Evolutionary conservation across 208 protist genomes (phyloP).

Genomic region (Trypanosoma platydactyli): DNA sequence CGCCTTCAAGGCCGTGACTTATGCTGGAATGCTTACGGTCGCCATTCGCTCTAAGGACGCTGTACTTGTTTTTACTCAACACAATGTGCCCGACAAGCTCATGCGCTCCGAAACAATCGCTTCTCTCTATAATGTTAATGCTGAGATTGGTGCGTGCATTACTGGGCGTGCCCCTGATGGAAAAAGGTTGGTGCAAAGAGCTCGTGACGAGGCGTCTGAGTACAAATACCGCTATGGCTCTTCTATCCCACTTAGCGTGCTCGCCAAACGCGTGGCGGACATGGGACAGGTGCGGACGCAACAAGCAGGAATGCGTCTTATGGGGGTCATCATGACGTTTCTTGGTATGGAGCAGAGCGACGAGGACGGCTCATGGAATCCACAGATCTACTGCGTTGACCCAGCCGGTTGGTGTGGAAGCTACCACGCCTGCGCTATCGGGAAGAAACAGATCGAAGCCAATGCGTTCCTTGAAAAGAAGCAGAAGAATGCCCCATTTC

Average conservation of each 20-base stretch:
- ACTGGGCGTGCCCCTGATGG: constrained; percentile 95
- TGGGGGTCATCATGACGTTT: constrained; percentile 93
- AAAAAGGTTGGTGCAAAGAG: constrained; percentile 90
- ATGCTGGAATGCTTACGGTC: constrained; percentile 95
- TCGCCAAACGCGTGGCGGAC: constrained; percentile 97
- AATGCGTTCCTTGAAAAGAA: constrained; percentile 97
- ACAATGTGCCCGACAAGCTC: constrained; percentile 98
- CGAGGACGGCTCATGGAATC: constrained; percentile 65
- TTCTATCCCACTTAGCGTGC: constrained; percentile 93
- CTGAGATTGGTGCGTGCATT: constrained; percentile 94
- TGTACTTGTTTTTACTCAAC: constrained; percentile 95
- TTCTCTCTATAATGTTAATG: constrained; percentile 94
- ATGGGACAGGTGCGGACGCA: constrained; percentile 98
- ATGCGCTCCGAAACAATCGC: constrained; percentile 95
- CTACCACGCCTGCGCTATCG: constrained; percentile 89
- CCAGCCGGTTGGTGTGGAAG: constrained; percentile 93
- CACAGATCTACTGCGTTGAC: constrained; percentile 95
- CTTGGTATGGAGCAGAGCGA: constrained; percentile 94
- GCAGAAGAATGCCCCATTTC: constrained; percentile 86
- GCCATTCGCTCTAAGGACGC: constrained; percentile 95
- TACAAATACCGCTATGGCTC: constrained; percentile 97
- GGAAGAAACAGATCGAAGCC: constrained; percentile 96
- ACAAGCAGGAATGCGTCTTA: constrained; percentile 94
- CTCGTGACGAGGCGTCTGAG: constrained; percentile 94
- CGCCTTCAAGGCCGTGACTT: constrained; percentile 98